Conservation (phyloP, 257 asterid species). For the Coffea eugenioides region DNA sequence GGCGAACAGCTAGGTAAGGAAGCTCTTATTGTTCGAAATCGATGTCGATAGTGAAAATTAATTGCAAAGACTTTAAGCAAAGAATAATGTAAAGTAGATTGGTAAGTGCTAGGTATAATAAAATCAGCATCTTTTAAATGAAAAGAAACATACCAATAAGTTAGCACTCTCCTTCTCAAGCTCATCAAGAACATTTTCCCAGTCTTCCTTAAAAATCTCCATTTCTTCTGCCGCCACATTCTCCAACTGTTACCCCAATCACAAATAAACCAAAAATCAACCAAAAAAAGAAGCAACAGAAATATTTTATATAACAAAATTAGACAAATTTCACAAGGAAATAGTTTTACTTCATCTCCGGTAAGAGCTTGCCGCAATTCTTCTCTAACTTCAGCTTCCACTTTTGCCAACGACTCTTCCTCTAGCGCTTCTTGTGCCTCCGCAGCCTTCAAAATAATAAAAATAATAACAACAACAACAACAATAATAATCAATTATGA, state of each 20-base stretch:
- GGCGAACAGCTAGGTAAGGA: not conserved
- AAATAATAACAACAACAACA: not conserved
- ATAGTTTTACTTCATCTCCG: slow-evolving; percentile 52
- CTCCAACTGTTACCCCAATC: slow-evolving; percentile 54
- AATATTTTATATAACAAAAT: not conserved
- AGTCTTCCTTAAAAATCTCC: slow-evolving; percentile 69
- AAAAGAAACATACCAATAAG: slow-evolving; percentile 53
- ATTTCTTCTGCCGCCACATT: slow-evolving; percentile 77
- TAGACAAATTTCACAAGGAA: slow-evolving; percentile 1
- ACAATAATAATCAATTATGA: slow-evolving; percentile 5
- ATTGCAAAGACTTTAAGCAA: not conserved
- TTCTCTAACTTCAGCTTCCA: slow-evolving; percentile 85
- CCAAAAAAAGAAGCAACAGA: slow-evolving; percentile 1
- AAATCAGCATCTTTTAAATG: not conserved
- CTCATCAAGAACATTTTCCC: slow-evolving; percentile 86
- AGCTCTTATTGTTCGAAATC: not conserved
- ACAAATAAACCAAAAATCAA: slow-evolving; percentile 13
- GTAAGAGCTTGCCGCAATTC: slow-evolving; percentile 68
- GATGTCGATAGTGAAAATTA: not conserved
- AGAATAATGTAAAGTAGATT: not conserved
- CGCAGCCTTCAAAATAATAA: slow-evolving; percentile 62
- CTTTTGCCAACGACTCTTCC: slow-evolving; percentile 74
- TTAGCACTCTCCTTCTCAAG: slow-evolving; percentile 90
- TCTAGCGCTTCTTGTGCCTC: slow-evolving; percentile 93
- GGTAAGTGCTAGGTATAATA: not conserved